Conservation (phyloP, 1,284 basidiomycete species). For the Leccinum variabile region DNA sequence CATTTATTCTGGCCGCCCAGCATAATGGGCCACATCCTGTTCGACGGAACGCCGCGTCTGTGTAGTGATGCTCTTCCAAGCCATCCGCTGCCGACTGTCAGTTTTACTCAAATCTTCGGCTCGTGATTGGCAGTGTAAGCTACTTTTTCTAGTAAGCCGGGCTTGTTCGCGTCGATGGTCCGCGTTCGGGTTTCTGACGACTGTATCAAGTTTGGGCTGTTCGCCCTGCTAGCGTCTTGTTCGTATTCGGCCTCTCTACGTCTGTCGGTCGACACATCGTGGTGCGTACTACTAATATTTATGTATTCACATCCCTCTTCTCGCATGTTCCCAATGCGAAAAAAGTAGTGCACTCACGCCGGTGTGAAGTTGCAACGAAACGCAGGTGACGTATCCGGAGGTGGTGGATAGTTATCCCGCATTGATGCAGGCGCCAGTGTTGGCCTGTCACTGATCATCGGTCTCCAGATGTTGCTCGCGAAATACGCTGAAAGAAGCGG, state of each 20-base stretch:
- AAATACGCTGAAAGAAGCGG: neutral
- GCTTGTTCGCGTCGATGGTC: neutral
- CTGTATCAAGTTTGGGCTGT: neutral
- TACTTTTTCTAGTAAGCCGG: neutral
- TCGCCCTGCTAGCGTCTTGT: neutral
- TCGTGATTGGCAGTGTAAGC: neutral
- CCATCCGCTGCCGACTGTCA: neutral
- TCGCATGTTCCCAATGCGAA: no score
- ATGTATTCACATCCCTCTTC: neutral
- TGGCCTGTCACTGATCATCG: constrained; percentile 10
- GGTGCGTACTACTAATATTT: constrained; percentile 1
- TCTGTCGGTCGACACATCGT: constrained; percentile 5
- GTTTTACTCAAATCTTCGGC: neutral
- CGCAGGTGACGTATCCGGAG: neutral
- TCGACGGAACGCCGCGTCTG: neutral
- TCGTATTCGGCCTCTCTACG: neutral
- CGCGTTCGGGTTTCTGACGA: neutral
- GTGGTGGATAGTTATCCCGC: neutral
- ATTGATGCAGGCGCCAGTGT: neutral
- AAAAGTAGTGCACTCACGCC: neutral
- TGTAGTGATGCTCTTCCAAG: neutral
- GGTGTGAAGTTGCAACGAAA: neutral
- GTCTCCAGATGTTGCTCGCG: constrained; percentile 2
- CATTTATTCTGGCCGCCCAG: neutral
- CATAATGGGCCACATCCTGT: neutral